These are phyloP conservation scores for Thielaviopsis musarum DNA, from an alignment of 2,329 filamentous ascomycete genomes.

Conservation along the genomic window DNA sequence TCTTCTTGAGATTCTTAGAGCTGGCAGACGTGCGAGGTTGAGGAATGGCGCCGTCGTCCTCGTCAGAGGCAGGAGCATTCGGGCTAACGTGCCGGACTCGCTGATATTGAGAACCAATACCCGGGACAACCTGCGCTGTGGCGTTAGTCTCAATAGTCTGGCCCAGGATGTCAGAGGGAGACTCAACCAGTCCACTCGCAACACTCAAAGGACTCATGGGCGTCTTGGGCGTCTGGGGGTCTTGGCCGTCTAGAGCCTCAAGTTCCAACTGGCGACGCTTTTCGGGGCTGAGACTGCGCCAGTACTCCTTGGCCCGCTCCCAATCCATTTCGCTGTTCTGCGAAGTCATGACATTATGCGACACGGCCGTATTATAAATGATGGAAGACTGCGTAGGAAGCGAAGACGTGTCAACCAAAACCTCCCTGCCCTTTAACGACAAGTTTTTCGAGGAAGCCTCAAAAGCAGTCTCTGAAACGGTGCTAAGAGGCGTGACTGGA, in stretches of 20 bases:
- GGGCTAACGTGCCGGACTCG: not conserved
- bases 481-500: not conserved
- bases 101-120: not conserved
- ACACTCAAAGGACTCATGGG: slow-evolving; percentile 5
- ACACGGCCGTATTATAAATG: not conserved
- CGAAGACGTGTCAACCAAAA: too few species aligned
- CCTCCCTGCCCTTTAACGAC: not conserved
- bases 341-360: not conserved
- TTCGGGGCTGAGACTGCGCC: slow-evolving; percentile 47
- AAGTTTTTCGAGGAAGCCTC: not conserved
- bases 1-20: not conserved
- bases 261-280: slow-evolving; percentile 45
- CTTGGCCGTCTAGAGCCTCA: slow-evolving; percentile 24
- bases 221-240: not conserved
- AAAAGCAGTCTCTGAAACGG: slow-evolving; percentile 2
- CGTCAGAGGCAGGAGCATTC: not conserved
- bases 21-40: not conserved
- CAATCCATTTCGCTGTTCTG: slow-evolving; percentile 31
- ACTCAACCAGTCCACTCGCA: not conserved
- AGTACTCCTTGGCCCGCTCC: slow-evolving; percentile 52
- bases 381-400: not conserved
- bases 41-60: not conserved
- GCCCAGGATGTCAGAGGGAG: slow-evolving; percentile 6
- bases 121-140: slow-evolving; percentile 3
- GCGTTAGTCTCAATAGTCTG: slow-evolving; percentile 8